These are phyloP conservation scores for Hymenoscyphus albidus DNA, from an alignment of 2,329 filamentous ascomycete species.

Conservation along the genomic window DNA sequence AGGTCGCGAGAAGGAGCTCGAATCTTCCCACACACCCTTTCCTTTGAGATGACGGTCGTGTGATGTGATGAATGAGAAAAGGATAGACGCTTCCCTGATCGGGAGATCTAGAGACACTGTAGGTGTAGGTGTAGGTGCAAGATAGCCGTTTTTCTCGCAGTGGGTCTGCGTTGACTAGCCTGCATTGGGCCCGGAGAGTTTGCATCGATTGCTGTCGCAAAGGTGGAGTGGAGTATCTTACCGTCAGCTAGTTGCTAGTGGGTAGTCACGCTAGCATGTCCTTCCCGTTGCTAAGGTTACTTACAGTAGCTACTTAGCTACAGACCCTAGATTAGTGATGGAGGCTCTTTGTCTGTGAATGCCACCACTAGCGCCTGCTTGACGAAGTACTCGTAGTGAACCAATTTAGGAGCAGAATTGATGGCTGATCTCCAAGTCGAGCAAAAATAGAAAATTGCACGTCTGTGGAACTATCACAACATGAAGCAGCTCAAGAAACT, in stretches of 20 bases:
- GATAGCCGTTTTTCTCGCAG: not conserved
- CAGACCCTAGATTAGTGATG: not conserved
- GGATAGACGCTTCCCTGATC: not conserved
- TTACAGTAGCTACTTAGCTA: too few relatives aligned
- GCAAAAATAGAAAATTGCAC: not conserved
- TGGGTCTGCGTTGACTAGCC: not conserved
- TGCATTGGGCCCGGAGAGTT: too few relatives aligned
- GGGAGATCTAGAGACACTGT: not conserved
- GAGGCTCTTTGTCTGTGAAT: not conserved
- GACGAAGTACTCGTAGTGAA: not conserved
- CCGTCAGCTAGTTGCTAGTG: not conserved
- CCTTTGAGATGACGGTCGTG: not conserved
- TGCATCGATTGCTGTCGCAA: not conserved
- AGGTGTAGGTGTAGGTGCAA: too few relatives aligned
- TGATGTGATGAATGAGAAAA: not conserved
- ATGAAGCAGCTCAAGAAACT: not conserved
- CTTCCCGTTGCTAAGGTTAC: too few relatives aligned
- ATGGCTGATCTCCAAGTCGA: not conserved
- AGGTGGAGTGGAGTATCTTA: not conserved
- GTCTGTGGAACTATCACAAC: not conserved
- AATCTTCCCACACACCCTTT: too few relatives aligned
- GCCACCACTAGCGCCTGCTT: not conserved
- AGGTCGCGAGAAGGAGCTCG: too few relatives aligned
- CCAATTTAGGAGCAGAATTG: not conserved
- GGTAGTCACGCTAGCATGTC: not conserved